These are phyloP conservation scores for Euphorbia schlechtendalii DNA, from an alignment of 441 rosid genomes.

Conservation along the genomic window DNA sequence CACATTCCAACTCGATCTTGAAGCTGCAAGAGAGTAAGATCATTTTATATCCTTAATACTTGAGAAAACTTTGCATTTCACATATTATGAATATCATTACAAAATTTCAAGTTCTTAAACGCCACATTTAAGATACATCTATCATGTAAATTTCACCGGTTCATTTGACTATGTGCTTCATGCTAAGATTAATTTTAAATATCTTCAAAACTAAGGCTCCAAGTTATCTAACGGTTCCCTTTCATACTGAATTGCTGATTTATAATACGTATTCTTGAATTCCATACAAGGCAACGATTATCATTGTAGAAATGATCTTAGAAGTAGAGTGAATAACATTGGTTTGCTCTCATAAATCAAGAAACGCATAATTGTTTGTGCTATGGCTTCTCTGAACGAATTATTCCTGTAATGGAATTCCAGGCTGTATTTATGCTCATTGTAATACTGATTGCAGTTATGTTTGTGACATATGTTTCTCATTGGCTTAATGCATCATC, in stretches of 20 bases:
- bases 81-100: no score
- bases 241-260: slow-evolving; percentile 5
- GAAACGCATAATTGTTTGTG: not conserved
- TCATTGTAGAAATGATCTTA: no score
- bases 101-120: not conserved
- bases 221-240: not conserved
- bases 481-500: no score
- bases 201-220: slow-evolving; percentile 5
- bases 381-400: not conserved
- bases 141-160: not conserved
- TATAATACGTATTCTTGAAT: no score
- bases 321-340: slow-evolving; percentile 2
- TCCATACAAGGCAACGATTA: no score
- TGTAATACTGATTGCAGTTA: not conserved
- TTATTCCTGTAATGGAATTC: no score
- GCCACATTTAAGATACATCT: not conserved
- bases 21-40: slow-evolving; percentile 86
- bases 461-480: not conserved
- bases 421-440: not conserved
- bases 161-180: slow-evolving; percentile 4
- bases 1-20: slow-evolving; percentile 81
- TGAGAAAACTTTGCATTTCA: not conserved
- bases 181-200: slow-evolving; percentile 7
- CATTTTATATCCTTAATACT: slow-evolving; percentile 10
- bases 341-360: not conserved